phyloP scores from a whole-genome alignment of 768 basidiomycete species.

The Suillus alpinus region DNA sequence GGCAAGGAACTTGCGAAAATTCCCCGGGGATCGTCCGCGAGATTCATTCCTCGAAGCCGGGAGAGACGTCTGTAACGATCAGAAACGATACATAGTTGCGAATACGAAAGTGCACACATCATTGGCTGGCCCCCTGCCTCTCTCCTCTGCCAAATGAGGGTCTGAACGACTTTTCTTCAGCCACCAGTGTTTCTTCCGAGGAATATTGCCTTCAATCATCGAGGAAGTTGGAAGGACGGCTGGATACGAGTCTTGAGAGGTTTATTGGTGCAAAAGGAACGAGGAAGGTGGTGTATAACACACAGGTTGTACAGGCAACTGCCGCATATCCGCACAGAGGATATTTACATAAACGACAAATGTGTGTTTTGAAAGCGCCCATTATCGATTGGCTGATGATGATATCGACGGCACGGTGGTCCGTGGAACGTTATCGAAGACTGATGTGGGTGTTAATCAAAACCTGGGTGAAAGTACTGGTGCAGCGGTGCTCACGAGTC shows the following conservation, averaged over 20 bases:
- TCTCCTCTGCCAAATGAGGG: background rate
- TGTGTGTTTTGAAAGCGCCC: background rate
- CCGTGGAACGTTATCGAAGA: too few species aligned
- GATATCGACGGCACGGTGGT: too few species aligned
- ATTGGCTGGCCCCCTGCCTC: background rate
- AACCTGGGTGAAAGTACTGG: too few species aligned
- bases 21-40: background rate
- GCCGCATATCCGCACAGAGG: background rate
- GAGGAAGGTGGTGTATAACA: background rate
- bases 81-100: background rate
- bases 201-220: background rate
- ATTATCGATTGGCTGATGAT: background rate
- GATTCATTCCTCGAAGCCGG: background rate
- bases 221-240: too few species aligned
- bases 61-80: too few species aligned
- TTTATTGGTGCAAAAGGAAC: background rate
- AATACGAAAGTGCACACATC: background rate
- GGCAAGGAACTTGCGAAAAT: background rate
- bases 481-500: too few species aligned
- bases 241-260: too few species aligned
- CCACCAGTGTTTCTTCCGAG: background rate
- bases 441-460: too few species aligned
- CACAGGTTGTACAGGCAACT: background rate
- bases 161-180: background rate
- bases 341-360: background rate